Conservation (phyloP, 805 yeast species). For the Kluyveromyces nonfermentans region DNA sequence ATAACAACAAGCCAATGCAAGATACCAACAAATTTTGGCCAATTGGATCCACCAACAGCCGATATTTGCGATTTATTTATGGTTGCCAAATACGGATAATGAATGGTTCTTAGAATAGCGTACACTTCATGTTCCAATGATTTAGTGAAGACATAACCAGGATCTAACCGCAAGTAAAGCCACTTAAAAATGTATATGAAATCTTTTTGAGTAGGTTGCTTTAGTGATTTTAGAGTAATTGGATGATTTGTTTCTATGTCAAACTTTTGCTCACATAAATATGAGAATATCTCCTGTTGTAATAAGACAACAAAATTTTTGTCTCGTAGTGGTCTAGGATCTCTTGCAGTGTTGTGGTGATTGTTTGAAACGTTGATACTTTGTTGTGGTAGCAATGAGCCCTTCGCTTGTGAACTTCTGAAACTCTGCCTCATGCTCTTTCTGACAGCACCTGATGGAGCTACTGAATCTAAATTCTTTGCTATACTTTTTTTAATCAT, state of each 20-base stretch:
- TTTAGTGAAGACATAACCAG: slow-evolving; percentile 59
- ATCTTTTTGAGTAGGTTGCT: slow-evolving; percentile 80
- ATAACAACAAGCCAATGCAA: slow-evolving; percentile 70
- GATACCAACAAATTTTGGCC: slow-evolving; percentile 80
- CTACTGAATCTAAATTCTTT: slow-evolving; percentile 5
- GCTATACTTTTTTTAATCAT: slow-evolving; percentile 23
- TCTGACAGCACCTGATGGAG: slow-evolving; percentile 3
- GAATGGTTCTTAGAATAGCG: slow-evolving; percentile 49
- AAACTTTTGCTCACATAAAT: slow-evolving; percentile 52
- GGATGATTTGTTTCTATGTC: slow-evolving; percentile 69
- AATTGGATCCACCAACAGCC: slow-evolving; percentile 84
- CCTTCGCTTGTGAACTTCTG: slow-evolving; percentile 13
- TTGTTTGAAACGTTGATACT: not conserved
- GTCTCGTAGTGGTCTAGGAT: slow-evolving; percentile 75
- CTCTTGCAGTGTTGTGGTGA: slow-evolving; percentile 24
- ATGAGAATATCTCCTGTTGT: slow-evolving; percentile 60
- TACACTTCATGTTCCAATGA: slow-evolving; percentile 71
- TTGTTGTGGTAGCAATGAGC: slow-evolving; percentile 8
- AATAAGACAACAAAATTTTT: slow-evolving; percentile 53
- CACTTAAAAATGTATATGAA: slow-evolving; percentile 72
- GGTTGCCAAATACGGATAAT: slow-evolving; percentile 73
- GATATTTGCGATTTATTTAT: slow-evolving; percentile 78
- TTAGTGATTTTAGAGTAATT: slow-evolving; percentile 52
- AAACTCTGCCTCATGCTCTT: slow-evolving; percentile 6
- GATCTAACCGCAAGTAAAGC: slow-evolving; percentile 69